These are phyloP conservation scores for Houttuynia cordata DNA, from an alignment of 164 flowering plant genomes.

Conservation along the genomic window DNA sequence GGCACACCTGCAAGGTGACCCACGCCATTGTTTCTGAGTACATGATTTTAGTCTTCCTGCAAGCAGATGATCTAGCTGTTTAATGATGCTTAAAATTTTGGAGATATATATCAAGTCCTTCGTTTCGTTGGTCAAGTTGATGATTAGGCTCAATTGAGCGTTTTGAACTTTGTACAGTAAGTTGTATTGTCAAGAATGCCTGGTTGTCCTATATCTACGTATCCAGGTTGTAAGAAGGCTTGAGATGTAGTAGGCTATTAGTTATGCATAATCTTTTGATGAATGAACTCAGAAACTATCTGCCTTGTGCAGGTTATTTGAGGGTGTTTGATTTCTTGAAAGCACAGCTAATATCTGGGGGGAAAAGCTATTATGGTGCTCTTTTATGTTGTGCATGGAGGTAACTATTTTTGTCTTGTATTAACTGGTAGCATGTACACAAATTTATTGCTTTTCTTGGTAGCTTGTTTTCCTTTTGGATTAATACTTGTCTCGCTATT, in stretches of 20 bases:
- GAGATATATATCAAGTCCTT: too few relatives aligned
- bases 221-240: background rate
- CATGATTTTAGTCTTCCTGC: background rate
- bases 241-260: background rate
- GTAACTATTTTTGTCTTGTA: slow-evolving; percentile 17
- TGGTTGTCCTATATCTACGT: too few relatives aligned
- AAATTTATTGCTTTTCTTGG: background rate
- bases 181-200: too few relatives aligned
- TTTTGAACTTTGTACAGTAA: too few relatives aligned
- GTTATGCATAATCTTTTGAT: background rate
- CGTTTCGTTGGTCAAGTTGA: too few relatives aligned
- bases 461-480: background rate
- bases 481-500: background rate
- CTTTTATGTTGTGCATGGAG: slow-evolving; percentile 96
- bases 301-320: slow-evolving; percentile 57
- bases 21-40: background rate
- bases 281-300: background rate
- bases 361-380: slow-evolving; percentile 97
- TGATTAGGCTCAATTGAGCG: too few relatives aligned
- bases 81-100: background rate
- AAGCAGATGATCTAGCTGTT: background rate
- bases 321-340: slow-evolving; percentile 85
- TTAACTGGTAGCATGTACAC: background rate
- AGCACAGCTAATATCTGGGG: slow-evolving; percentile 85
- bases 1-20: background rate